phyloP scores from a whole-genome alignment of 192 early-diverging fungal species.

The Backusella australiensis region DNA sequence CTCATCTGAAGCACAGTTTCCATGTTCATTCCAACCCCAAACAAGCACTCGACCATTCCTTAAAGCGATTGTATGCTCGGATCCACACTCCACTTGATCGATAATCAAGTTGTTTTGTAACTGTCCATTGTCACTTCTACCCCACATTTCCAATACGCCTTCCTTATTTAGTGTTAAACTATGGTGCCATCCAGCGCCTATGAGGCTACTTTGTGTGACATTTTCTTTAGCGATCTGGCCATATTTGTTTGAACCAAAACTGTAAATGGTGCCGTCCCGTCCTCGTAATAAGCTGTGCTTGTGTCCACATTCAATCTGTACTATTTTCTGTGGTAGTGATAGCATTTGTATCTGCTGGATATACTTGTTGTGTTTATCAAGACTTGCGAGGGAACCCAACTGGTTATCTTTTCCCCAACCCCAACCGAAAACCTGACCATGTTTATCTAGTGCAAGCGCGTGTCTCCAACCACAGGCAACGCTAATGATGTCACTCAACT shows the following conservation, averaged over 20 bases:
- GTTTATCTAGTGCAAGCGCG: constrained; percentile 46
- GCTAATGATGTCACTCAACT: constrained; percentile 32
- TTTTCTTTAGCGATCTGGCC: constrained; percentile 48
- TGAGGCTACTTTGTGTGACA: constrained; percentile 10
- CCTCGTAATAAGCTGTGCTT: constrained; percentile 56
- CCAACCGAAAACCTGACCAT: constrained; percentile 45
- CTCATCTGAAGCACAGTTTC: constrained; percentile 70
- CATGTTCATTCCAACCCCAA: constrained; percentile 96
- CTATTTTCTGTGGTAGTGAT: constrained; percentile 27
- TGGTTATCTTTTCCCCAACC: constrained; percentile 61
- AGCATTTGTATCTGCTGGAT: not conserved
- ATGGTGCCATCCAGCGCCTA: constrained; percentile 64
- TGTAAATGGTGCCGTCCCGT: constrained; percentile 29
- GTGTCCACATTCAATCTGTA: constrained; percentile 63
- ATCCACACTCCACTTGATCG: constrained; percentile 58
- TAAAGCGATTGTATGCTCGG: constrained; percentile 70
- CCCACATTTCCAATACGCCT: constrained; percentile 59
- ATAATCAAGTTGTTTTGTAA: constrained; percentile 21
- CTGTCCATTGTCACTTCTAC: constrained; percentile 75
- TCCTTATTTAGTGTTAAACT: constrained; percentile 34
- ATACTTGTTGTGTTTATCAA: constrained; percentile 20
- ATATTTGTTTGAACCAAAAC: constrained; percentile 63
- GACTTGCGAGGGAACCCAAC: constrained; percentile 32
- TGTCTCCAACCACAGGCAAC: constrained; percentile 69
- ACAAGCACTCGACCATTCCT: constrained; percentile 19